A percentile compares a stretch with the other conserved stretches of the same genome.
phyloP scores from a whole-genome alignment of 306 rosid genomes.

The Vigna reflexopilosa region DNA sequence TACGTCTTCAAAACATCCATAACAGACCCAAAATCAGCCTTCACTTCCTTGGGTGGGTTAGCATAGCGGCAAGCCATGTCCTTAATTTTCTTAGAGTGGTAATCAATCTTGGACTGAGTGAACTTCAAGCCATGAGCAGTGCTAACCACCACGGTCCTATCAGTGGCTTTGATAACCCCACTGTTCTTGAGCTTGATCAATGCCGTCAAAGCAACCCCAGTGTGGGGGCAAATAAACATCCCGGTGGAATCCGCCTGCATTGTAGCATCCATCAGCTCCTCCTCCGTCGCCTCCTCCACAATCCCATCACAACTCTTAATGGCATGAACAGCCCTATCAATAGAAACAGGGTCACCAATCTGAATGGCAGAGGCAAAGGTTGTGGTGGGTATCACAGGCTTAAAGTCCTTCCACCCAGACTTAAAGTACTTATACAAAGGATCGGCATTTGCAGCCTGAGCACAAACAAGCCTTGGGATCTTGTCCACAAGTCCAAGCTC shows the following conservation, averaged over 20 bases:
- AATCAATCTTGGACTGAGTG: conserved; percentile 80
- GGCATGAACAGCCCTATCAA: conserved; percentile 83
- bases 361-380: conserved; percentile 89
- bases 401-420: conserved; percentile 78
- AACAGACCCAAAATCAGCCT: conserved; percentile 84
- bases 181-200: conserved; percentile 72
- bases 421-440: conserved; percentile 73
- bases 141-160: conserved; percentile 86
- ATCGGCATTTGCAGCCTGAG: conserved; percentile 89
- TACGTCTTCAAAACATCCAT: conserved; percentile 91
- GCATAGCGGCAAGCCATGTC: conserved; percentile 82
- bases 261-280: conserved; percentile 87
- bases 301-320: conserved; percentile 74
- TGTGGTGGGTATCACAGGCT: conserved; percentile 61
- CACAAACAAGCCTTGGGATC: conserved; percentile 92
- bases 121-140: conserved; percentile 94
- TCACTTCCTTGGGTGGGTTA: conserved; percentile 77
- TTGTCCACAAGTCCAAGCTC: conserved; percentile 82
- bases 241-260: conserved; percentile 88
- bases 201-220: conserved; percentile 92
- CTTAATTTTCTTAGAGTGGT: conserved; percentile 74
- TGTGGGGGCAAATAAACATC: conserved; percentile 91
- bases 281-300: conserved; percentile 94
- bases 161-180: conserved; percentile 70
- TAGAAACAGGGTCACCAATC: conserved; percentile 89